phyloP scores from a whole-genome alignment of 352 stramenopile genomes.

The Globisporangium polare region DNA sequence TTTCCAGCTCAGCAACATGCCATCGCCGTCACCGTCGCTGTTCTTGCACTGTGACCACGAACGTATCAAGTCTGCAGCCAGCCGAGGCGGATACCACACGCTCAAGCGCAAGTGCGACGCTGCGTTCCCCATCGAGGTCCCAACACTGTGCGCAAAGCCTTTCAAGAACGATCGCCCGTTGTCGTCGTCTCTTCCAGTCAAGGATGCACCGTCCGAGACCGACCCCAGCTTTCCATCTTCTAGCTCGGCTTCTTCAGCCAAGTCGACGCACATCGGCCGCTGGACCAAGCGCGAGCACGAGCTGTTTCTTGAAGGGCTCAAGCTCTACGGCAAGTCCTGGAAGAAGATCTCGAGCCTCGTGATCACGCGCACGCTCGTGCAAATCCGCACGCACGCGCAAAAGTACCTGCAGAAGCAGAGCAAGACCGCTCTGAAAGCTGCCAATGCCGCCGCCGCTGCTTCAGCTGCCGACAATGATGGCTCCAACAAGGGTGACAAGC shows the following conservation, averaged over 20 bases:
- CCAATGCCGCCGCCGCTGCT: slow-evolving; percentile 17
- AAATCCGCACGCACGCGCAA: slow-evolving; percentile 97
- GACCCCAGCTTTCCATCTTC: not conserved
- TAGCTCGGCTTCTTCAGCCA: slow-evolving; percentile 2
- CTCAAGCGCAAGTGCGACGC: slow-evolving; percentile 2
- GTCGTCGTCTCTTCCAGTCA: not conserved
- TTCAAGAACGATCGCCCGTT: not conserved
- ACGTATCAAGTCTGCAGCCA: not conserved
- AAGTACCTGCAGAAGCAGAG: slow-evolving; percentile 93
- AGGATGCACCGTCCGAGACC: not conserved
- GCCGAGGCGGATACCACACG: not conserved
- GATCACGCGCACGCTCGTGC: slow-evolving; percentile 83
- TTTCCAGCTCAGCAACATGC: slow-evolving; percentile 3
- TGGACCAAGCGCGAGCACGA: slow-evolving; percentile 90
- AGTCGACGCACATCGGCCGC: slow-evolving; percentile 52
- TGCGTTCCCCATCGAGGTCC: slow-evolving; percentile 1
- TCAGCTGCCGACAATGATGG: not conserved
- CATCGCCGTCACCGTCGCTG: not conserved
- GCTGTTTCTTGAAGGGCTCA: slow-evolving; percentile 83
- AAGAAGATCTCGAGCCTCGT: slow-evolving; percentile 88
- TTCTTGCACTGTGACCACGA: slow-evolving; percentile 8
- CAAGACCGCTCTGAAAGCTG: slow-evolving; percentile 46
- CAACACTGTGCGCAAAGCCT: not conserved
- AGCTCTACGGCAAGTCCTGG: slow-evolving; percentile 88
- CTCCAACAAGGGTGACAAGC: not conserved